These are phyloP conservation scores for Phaeosphaeria sp. DNA, from an alignment of 2,329 filamentous ascomycete species.

Conservation along the genomic window DNA sequence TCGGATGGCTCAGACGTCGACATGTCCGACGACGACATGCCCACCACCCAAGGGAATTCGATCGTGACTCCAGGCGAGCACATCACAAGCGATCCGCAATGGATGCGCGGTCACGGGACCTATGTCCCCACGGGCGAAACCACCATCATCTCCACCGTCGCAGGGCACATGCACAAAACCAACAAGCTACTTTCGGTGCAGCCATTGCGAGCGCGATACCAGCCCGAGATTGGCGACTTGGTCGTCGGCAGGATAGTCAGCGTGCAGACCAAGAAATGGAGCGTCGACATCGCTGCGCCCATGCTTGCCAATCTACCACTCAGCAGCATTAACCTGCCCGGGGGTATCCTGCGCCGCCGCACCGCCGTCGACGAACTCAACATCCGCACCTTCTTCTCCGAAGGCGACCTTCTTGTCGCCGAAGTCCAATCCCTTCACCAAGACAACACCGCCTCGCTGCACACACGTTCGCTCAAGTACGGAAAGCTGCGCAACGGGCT, in stretches of 20 bases:
- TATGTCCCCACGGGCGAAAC: constrained; percentile 69
- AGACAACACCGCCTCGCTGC: constrained; percentile 85
- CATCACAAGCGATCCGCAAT: constrained; percentile 91
- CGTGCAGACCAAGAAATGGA: constrained; percentile 93
- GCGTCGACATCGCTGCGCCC: constrained; percentile 88
- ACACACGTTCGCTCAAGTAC: constrained; percentile 90
- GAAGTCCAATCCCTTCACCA: constrained; percentile 90
- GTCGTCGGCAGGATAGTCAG: constrained; percentile 93
- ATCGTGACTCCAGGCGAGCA: constrained; percentile 89
- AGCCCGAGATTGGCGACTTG: constrained; percentile 93
- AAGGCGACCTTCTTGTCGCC: constrained; percentile 91
- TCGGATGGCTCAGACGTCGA: constrained; percentile 57
- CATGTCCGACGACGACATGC: constrained; percentile 52
- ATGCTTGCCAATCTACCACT: constrained; percentile 86
- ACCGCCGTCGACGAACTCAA: constrained; percentile 97
- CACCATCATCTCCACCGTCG: constrained; percentile 86
- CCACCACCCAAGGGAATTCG: constrained; percentile 39
- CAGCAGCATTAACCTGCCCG: constrained; percentile 90
- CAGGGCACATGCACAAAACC: constrained; percentile 87
- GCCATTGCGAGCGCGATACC: constrained; percentile 90
- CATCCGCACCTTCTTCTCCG: constrained; percentile 95
- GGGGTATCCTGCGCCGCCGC: constrained; percentile 86
- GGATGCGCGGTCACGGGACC: constrained; percentile 97
- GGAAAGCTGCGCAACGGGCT: constrained; percentile 94
- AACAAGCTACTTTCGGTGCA: constrained; percentile 96